Conservation (phyloP, 805 yeast genomes). For the Nakazawaea siamensis region DNA sequence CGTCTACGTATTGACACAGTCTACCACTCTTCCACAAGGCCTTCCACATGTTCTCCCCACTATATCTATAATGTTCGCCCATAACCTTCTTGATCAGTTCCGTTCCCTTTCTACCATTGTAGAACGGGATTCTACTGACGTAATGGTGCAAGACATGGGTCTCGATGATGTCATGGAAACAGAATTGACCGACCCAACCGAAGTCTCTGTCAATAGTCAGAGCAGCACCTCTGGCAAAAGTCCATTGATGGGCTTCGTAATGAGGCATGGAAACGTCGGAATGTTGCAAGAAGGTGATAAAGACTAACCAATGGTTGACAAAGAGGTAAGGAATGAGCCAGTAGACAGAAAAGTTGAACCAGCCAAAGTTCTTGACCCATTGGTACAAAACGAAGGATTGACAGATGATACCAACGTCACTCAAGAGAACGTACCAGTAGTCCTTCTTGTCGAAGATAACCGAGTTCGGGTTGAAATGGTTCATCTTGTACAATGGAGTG, state of each 20-base stretch:
- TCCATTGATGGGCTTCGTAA: conserved; percentile 71
- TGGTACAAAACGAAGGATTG: conserved; percentile 46
- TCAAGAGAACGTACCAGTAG: conserved; percentile 60
- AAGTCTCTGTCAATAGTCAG: conserved; percentile 82
- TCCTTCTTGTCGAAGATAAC: conserved; percentile 71
- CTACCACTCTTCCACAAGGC: conserved; percentile 52
- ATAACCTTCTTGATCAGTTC: conserved; percentile 42
- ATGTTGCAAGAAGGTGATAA: conserved; percentile 80
- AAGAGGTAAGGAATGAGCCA: conserved; percentile 73
- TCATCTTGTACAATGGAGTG: conserved; percentile 35
- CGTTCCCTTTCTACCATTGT: conserved; percentile 45
- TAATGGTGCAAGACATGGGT: conserved; percentile 52
- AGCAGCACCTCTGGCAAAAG: conserved; percentile 83
- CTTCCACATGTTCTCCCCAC: conserved; percentile 49
- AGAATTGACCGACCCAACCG: conserved; percentile 68
- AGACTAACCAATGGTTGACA: conserved; percentile 87
- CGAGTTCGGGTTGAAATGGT: conserved; percentile 67
- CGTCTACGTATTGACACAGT: conserved; percentile 66
- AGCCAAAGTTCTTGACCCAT: conserved; percentile 57
- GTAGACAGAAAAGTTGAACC: conserved; percentile 52
- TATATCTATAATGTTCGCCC: conserved; percentile 42
- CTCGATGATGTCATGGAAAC: conserved; percentile 80
- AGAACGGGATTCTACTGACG: conserved; percentile 47
- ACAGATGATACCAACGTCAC: conserved; percentile 62
- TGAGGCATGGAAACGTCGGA: conserved; percentile 76